Conservation (phyloP, 306 rosid species). For the Rosa chinensis region DNA sequence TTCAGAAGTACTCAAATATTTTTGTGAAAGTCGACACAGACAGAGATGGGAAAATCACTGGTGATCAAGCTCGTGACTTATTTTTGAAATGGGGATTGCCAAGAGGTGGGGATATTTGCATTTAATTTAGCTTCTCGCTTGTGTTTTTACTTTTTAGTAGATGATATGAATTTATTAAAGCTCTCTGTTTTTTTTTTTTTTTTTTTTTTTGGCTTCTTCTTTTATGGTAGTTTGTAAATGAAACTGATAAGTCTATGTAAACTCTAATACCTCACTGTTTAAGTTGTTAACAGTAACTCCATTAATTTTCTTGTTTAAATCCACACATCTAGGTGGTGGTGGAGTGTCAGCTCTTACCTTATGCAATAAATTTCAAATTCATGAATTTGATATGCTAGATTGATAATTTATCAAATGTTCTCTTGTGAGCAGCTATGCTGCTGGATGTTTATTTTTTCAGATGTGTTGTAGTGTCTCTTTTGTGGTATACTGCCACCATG, state of each 20-base stretch:
- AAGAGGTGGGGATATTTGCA: conserved; percentile 61
- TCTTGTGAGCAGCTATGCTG: conserved; percentile 2
- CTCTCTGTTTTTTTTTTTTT: neutral
- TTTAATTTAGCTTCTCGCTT: neutral
- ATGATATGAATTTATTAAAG: neutral
- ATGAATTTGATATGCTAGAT: neutral
- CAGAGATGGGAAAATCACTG: conserved; percentile 95
- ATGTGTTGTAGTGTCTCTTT: neutral
- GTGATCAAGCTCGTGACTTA: conserved; percentile 90
- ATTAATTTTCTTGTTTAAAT: neutral
- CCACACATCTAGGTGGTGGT: neutral
- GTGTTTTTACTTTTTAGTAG: neutral
- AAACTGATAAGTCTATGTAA: neutral
- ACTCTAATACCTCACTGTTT: neutral
- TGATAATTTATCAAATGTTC: neutral
- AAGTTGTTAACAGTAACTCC: neutral
- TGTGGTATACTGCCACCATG: neutral
- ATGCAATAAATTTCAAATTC: neutral
- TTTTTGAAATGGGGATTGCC: conserved; percentile 94
- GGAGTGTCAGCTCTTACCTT: neutral
- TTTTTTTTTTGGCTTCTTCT: neutral
- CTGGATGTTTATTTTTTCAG: neutral
- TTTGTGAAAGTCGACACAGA: conserved; percentile 92
- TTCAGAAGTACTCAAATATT: conserved; percentile 86
- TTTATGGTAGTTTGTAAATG: neutral